Percentiles rank a stretch among this genome's conserved stretches.
phyloP scores from a whole-genome alignment of 176 grass and related monocot species.

The barley (Hordeum vulgare) region MorexV3_pseudomolecules_assembly NC_058519.1:31005377-31005876 shows the following conservation, averaged over 20 bases:
- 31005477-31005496: background rate
- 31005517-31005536: background rate
- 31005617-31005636: background rate
- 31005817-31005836: background rate
- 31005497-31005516: too few relatives aligned
- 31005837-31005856: too few relatives aligned
- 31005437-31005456: too few relatives aligned
- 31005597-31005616: background rate
- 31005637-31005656: background rate
- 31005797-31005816: background rate
- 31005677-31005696: background rate
- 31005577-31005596: too few relatives aligned
- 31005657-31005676: background rate
- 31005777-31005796: background rate
- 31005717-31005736: background rate
- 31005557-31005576: background rate
- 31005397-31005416: too few relatives aligned
- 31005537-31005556: background rate
- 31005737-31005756: background rate
- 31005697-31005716: constrained; percentile 3
- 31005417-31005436: too few relatives aligned
- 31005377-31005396: too few relatives aligned
- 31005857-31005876: too few relatives aligned
- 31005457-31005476: too few relatives aligned
- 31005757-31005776: background rate